Evolutionary conservation across 2,329 filamentous ascomycete genomes (phyloP), one percentile per base, ranked within the genome.

Genomic region (Tolypocladium guangdongense): DNA sequence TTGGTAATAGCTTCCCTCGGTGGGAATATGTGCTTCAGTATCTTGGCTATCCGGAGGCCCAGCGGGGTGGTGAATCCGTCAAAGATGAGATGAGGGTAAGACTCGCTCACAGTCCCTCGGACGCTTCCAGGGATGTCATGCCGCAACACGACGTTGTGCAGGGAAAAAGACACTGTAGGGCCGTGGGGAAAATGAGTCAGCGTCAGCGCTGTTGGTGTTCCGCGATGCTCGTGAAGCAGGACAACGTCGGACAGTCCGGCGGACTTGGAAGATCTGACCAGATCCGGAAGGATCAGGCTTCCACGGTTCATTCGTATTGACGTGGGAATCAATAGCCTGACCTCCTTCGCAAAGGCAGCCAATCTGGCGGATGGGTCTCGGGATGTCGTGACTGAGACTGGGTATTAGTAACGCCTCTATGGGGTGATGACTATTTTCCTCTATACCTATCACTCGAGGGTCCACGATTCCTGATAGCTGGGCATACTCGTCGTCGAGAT

Each of bases 41-140:
- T 88, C 68, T 95, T 91, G 51, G 90, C 87, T 18, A 96, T 84
- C 20, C 93, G 81, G 62, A 84, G 78, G 52, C 93, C 93, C 7
- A 97, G 74, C 36, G 80, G 81, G 7, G 87, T 90, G 6, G 80
- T 87, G 71, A 99, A 97, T 2, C 90, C 90, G 64, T 99, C 93
- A 63, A 99, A 97, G 57, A 99, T 88, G 3, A 99, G 76, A 64
- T 97, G 92, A 0, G 93, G 93, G 63, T 96, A 99, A 38, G 84
- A 86, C 71, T 99, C 93, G 57, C 84, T 89, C 49, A 96, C 90
- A 1, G 90, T 96, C 49, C 93, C 93, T 54, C 88, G 81, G 10
- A 90, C 82, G 43, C 86, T 83, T 58, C 93, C 90, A 1, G 93
- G 92, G 22, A 99, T 95, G 66, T 99, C 93, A 56, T 91, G 88